Evolutionary conservation across 2,329 filamentous ascomycete species (phyloP), one percentile per base, ranked within the genome.

Genomic region (Triangularia setosa): DNA sequence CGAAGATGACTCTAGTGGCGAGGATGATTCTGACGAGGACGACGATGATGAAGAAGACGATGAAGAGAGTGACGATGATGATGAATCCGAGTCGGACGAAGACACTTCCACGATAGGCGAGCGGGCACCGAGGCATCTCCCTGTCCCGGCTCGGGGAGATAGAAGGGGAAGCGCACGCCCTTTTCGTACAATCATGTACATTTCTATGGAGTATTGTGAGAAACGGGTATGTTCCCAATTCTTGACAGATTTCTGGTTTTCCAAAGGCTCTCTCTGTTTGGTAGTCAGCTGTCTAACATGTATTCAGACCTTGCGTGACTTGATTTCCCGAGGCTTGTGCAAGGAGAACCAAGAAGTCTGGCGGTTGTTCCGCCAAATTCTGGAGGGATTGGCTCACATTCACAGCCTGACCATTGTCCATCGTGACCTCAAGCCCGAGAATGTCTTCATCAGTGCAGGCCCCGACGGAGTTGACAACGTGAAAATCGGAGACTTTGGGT

Each of bases 191-290:
- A 89, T 93, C 6, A 83, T 99, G 52, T 99, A 97, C 75, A 98
- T 99, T 63, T 95, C 96, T 66, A 99, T 99, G 95, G 95, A 99
- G 74, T 96, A 97, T 70, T 99, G 95, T 73, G 94, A 98, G 75
- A 95, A 94, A 73, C 87, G 91, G 69, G 87, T 90, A 79, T 75
- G 84, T 78, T 9, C 1, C 48, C 8, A 23, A 61, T 3, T n/a
- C 14, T 2, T 44, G 8, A 21, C 7, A 14, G 3, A 9, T 48
- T 27, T 6, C 48, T n/a, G n/a, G n/a, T n/a, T n/a, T n/a, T 14
- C 52, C 4, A 28, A 14, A 3, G 7, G 8, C 16, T 27, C 16
- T 16, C 12, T 18, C 24, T 25, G 14, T 11, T 55, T 25, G 9
- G 2, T 55, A 12, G 16, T 55, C 23, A n/a, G 14, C 11, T 7